A percentile compares a stretch with the other conserved stretches of the same genome.
phyloP scores from a whole-genome alignment of 176 grass and related monocot genomes.

The Triticum turgidum region DNA sequence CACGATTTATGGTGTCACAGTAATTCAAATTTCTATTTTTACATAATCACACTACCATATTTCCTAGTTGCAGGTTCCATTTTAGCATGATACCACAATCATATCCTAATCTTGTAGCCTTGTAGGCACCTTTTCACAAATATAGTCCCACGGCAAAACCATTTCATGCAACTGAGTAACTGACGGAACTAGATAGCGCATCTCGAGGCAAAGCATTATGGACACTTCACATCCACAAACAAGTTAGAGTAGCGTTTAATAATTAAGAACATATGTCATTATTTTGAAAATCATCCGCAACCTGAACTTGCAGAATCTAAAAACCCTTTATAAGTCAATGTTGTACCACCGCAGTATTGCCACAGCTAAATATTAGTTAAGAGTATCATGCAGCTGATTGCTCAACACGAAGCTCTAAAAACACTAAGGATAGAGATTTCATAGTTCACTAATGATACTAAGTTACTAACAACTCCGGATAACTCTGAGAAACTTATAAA shows the following conservation, averaged over 20 bases:
- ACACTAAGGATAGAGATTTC: background rate
- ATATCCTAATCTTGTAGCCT: constrained; percentile 2
- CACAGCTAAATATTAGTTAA: background rate
- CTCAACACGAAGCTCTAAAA: background rate
- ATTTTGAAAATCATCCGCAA: background rate
- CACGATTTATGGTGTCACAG: background rate
- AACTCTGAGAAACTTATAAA: constrained; percentile 7
- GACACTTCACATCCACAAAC: background rate
- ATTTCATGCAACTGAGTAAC: background rate
- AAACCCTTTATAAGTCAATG: background rate
- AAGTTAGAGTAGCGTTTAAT: background rate
- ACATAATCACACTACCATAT: background rate
- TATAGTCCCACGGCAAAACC: background rate
- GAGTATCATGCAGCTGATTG: background rate
- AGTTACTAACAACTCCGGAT: background rate
- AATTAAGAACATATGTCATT: background rate
- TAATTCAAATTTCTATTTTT: background rate
- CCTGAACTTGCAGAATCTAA: background rate
- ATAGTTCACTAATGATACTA: background rate
- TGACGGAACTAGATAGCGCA: background rate
- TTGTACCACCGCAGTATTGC: background rate
- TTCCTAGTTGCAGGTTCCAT: constrained; percentile 1
- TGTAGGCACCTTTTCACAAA: background rate
- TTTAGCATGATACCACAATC: background rate
- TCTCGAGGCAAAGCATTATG: background rate